Conservation (phyloP, 192 early-diverging fungal species). For the Podila minutissima region DNA sequence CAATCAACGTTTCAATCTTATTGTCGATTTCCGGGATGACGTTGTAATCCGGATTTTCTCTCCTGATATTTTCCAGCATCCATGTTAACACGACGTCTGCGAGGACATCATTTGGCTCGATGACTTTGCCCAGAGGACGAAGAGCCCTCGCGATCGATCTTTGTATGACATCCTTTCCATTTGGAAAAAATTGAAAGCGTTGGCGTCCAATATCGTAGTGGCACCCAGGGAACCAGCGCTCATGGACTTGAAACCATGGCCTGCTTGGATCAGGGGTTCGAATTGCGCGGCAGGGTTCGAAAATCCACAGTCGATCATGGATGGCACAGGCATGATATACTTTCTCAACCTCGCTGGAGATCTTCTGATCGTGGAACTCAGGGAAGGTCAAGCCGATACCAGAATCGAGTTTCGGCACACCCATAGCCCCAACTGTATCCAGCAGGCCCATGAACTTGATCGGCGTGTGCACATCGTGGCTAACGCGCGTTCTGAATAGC, state of each 20-base stretch:
- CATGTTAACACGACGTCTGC: slow-evolving; percentile 9
- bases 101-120: slow-evolving; percentile 3
- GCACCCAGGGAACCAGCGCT: slow-evolving; percentile 24
- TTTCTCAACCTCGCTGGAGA: slow-evolving; percentile 19
- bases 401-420: slow-evolving; percentile 8
- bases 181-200: slow-evolving; percentile 8
- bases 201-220: slow-evolving; percentile 24
- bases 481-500: no score
- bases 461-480: slow-evolving; percentile 12
- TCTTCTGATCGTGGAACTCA: slow-evolving; percentile 15
- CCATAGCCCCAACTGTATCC: slow-evolving; percentile 20
- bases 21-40: not conserved
- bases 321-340: slow-evolving; percentile 14
- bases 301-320: slow-evolving; percentile 19
- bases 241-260: slow-evolving; percentile 2
- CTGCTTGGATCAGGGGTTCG: not conserved
- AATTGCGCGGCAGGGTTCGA: slow-evolving; percentile 13
- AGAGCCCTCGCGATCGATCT: not conserved
- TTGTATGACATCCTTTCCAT: not conserved
- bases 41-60: not conserved
- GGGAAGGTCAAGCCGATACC: slow-evolving; percentile 10
- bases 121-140: not conserved
- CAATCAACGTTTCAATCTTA: not conserved
- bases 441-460: slow-evolving; percentile 34
- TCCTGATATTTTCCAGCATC: slow-evolving; percentile 10